Evolutionary conservation across 78 protist species (phyloP).

Genomic region (Dictyostelium firmibasis): DNA sequence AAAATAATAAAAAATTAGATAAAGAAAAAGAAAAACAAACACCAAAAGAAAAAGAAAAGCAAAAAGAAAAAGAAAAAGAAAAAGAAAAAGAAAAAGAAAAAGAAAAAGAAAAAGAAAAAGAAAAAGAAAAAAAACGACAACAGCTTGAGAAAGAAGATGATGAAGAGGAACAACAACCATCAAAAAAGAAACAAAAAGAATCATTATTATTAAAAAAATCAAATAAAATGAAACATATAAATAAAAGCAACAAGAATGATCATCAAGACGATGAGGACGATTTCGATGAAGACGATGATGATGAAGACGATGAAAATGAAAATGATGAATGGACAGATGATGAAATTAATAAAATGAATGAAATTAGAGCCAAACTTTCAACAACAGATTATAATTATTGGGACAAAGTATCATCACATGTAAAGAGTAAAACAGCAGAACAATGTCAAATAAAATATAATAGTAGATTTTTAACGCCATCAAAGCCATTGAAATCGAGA

Average conservation of each 20-base stretch:
- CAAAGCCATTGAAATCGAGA: neutral
- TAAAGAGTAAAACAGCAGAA: slow-evolving; percentile 47
- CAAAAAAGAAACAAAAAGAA: neutral
- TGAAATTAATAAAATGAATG: slow-evolving; percentile 5
- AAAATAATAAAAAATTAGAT: neutral
- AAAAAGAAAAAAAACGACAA: neutral
- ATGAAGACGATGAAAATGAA: neutral
- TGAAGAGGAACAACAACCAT: neutral
- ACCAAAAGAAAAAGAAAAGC: neutral
- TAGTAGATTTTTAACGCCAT: slow-evolving; percentile 19
- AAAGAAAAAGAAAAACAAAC: neutral
- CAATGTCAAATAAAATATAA: slow-evolving; percentile 30
- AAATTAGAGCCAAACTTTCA: neutral
- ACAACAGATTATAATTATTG: slow-evolving; percentile 17
- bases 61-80: too few species aligned
- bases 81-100: too few species aligned
- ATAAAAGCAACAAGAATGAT: too few species aligned
- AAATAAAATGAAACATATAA: neutral
- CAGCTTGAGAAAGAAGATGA: too few species aligned
- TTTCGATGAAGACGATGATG: neutral
- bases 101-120: too few species aligned
- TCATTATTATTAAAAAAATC: too few species aligned
- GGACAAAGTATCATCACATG: slow-evolving; percentile 7
- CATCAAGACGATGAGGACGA: too few species aligned
- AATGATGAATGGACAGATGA: slow-evolving; percentile 21